Conservation (phyloP, 371 early-diverging fungal species). For the Actinomortierella wolfii region DNA sequence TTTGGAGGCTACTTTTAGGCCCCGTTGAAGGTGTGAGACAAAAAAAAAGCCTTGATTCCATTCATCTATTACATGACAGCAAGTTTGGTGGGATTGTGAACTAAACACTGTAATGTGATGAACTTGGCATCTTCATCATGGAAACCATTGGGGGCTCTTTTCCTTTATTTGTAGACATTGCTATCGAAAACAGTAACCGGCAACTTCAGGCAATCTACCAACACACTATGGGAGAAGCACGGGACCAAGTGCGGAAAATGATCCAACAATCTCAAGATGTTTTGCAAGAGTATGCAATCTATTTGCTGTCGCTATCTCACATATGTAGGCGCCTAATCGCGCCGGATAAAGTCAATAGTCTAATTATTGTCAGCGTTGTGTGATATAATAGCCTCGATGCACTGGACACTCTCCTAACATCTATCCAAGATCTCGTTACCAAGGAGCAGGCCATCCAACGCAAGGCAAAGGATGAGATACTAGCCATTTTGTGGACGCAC, state of each 20-base stretch:
- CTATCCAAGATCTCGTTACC: slow-evolving; percentile 13
- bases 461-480: neutral
- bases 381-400: slow-evolving; percentile 16
- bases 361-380: too few relatives aligned
- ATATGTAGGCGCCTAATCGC: too few relatives aligned
- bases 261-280: slow-evolving; percentile 24
- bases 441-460: slow-evolving; percentile 13
- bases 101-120: too few relatives aligned
- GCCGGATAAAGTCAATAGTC: too few relatives aligned
- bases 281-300: slow-evolving; percentile 10
- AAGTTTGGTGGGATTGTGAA: too few relatives aligned
- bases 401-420: slow-evolving; percentile 8
- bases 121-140: too few relatives aligned
- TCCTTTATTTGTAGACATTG: slow-evolving; percentile 3
- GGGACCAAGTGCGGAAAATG: slow-evolving; percentile 23
- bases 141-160: neutral
- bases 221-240: slow-evolving; percentile 23
- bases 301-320: too few relatives aligned
- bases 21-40: too few relatives aligned
- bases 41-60: too few relatives aligned
- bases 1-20: too few relatives aligned
- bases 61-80: too few relatives aligned
- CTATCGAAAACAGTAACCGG: slow-evolving; percentile 8
- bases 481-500: slow-evolving; percentile 15
- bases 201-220: slow-evolving; percentile 20